A percentile compares a stretch with the other conserved stretches of the same genome.
phyloP scores from a whole-genome alignment of 208 protist genomes.

The Paratrypanosoma confusum region DNA sequence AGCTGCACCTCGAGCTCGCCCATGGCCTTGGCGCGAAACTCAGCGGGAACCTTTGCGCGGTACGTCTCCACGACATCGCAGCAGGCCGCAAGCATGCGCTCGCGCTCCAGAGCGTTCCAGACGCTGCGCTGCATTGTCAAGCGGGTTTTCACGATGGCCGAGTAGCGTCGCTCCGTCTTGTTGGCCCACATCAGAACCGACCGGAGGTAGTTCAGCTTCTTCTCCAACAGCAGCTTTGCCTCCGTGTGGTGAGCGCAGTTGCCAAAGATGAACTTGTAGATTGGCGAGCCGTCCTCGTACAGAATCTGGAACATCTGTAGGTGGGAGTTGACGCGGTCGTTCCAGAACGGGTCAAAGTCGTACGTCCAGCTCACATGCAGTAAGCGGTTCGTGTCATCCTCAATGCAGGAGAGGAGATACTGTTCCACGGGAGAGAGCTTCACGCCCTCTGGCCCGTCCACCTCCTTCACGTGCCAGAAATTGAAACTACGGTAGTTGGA shows the following conservation, averaged over 20 bases:
- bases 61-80: constrained; percentile 73
- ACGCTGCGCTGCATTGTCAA: constrained; percentile 74
- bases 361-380: constrained; percentile 70
- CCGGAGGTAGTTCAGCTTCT: constrained; percentile 78
- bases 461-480: constrained; percentile 75
- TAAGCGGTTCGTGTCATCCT: constrained; percentile 75
- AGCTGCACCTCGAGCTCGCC: constrained; percentile 69
- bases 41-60: constrained; percentile 55
- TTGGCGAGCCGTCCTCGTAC: constrained; percentile 39
- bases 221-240: constrained; percentile 53
- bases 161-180: constrained; percentile 65
- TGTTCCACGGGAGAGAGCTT: constrained; percentile 46
- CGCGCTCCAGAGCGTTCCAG: constrained; percentile 82
- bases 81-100: constrained; percentile 75
- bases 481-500: constrained; percentile 77
- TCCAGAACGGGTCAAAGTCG: constrained; percentile 87
- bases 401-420: constrained; percentile 75
- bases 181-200: constrained; percentile 67
- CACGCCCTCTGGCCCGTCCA: constrained; percentile 24
- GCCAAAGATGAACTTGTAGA: constrained; percentile 67
- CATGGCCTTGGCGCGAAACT: constrained; percentile 71
- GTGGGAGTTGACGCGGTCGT: constrained; percentile 69
- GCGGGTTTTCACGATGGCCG: constrained; percentile 65
- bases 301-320: constrained; percentile 53
- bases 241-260: constrained; percentile 55